Conservation (phyloP, 345 rosid genomes). For the Chamaenerion angustifolium region DNA sequence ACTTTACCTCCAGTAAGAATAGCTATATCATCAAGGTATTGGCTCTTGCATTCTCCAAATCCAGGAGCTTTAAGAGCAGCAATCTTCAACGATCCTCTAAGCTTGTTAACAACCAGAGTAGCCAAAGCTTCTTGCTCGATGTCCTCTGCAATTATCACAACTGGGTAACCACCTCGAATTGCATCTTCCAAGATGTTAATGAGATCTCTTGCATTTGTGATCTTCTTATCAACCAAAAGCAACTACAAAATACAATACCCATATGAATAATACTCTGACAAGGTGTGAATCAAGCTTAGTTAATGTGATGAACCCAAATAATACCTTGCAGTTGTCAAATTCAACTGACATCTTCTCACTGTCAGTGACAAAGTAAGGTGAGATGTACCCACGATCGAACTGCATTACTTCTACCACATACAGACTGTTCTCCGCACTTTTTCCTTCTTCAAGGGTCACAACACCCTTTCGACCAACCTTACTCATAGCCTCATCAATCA, state of each 20-base stretch:
- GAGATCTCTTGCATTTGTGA: slow-evolving; percentile 94
- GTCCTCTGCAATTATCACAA: slow-evolving; percentile 78
- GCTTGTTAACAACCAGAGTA: slow-evolving; percentile 90
- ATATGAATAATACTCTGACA: background rate
- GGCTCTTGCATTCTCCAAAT: slow-evolving; percentile 91
- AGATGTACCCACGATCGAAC: slow-evolving; percentile 94
- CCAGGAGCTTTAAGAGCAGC: slow-evolving; percentile 99
- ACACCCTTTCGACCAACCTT: slow-evolving; percentile 96
- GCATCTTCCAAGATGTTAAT: slow-evolving; percentile 78
- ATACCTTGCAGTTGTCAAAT: slow-evolving; percentile 93
- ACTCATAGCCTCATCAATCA: slow-evolving; percentile 98
- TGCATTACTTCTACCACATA: slow-evolving; percentile 99
- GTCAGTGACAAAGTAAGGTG: slow-evolving; percentile 96
- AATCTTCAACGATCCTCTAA: slow-evolving; percentile 82
- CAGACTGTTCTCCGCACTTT: slow-evolving; percentile 87
- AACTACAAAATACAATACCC: slow-evolving; percentile 30
- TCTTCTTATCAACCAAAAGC: slow-evolving; percentile 94
- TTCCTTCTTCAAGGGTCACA: slow-evolving; percentile 96
- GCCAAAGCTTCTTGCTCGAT: slow-evolving; percentile 97
- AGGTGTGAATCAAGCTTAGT: background rate
- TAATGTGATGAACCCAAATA: background rate
- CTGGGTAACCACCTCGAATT: slow-evolving; percentile 63
- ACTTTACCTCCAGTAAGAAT: slow-evolving; percentile 70
- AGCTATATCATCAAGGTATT: slow-evolving; percentile 96
- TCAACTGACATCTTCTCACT: slow-evolving; percentile 97